Evolutionary conservation across 2,329 filamentous ascomycete genomes (phyloP), one percentile per base, ranked within the genome.

Genomic region (Pyrenophora tritici-repentis): DNA sequence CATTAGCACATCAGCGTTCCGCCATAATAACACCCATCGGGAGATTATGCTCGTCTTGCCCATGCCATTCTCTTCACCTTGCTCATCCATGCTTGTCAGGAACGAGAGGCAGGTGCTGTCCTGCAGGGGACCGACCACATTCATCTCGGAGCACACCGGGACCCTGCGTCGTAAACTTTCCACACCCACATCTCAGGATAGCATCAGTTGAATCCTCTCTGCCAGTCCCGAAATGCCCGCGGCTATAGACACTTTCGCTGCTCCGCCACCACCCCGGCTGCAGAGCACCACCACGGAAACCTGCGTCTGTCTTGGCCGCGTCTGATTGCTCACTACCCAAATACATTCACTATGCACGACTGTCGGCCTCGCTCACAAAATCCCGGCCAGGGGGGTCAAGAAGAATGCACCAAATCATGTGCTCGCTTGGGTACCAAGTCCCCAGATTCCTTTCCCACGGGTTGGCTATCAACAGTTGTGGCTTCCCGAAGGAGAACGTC

Each of bases 391-490:
- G 16, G 24, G 10, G 34, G n/a, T 18, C 6, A 16, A 32, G 24
- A 18, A 34, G 6, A 35, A 35, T 40, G 47, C 35, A 49, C 32
- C 32, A 44, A 26, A 33, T n/a, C 35, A 16, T 49, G 31, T 51
- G 14, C 42, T 42, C 46, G 26, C 29, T 33, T 52, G 37, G 47
- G 36, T 44, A 39, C 33, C 10, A 20, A 48, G 29, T 12, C 24
- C 24, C 14, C 36, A 1, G 13, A 42, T 32, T 37, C 16, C 32
- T 24, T 14, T 40, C 29, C 17, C 45, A 34, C 49, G 40, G 40
- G 50, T 55, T 53, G 45, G 40, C 55, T 52, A 50, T 55, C 43
- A 58, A 26, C 64, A 65, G 68, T 47, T 51, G 67, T 71, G 65
- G 56, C 55, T 60, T 50, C 65, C 63, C 36, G 51, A 68, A 60